Base-by-base conservation (phyloP, 2,329 filamentous ascomycete species). In the Fusarium citri region DNA sequence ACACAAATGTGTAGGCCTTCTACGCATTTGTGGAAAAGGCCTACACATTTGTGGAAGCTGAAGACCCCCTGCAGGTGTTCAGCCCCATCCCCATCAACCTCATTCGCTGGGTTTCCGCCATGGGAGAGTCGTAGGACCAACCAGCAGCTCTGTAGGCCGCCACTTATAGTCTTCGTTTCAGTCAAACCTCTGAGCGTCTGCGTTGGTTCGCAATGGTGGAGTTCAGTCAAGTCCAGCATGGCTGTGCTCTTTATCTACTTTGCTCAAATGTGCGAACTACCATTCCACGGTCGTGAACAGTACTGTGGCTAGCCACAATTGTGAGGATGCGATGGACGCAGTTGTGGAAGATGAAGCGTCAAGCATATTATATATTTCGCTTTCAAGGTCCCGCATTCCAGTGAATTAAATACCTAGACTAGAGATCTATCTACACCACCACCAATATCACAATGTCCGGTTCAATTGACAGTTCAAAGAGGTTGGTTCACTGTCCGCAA, bases 111-210 rank as follows among this genome's bases (percentile, higher is more conserved):
- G 48, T 26, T 51, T 51, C 11, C 11, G 4, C 30, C 22, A 20
- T 26, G 48, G 48, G 22, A 23, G 16, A 51, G 48, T 26, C 16
- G 22, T 51, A 20, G 20, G 22, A 37, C 48, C 48, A 51, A 51
- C 20, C 15, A 40, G 31, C 48, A 51, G 48, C 28, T 40, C 31
- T 40, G 22, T n/a, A 51, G 31, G 22, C 20, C 31, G 22, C 48
- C 48, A 26, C 22, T 40, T 26, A 3, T 31, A 40, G 48, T 40
- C 31, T 40, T 16, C 4, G 16, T 51, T 51, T 40, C 48, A 20
- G 48, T 51, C 31, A 40, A 26, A 51, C 48, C 48, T 51, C 48
- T 51, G 48, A 40, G 41, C 20, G 37, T 55, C 40, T 42, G 20
- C 15, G 20, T 45, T 55, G 37, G 26, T 55, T 25, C 40, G 51